A percentile compares a stretch with the other conserved stretches of the same genome.
Evolutionary conservation across 495 filamentous ascomycete species (phyloP).

Genomic region (Hypoxylon lienhwacheense): DNA sequence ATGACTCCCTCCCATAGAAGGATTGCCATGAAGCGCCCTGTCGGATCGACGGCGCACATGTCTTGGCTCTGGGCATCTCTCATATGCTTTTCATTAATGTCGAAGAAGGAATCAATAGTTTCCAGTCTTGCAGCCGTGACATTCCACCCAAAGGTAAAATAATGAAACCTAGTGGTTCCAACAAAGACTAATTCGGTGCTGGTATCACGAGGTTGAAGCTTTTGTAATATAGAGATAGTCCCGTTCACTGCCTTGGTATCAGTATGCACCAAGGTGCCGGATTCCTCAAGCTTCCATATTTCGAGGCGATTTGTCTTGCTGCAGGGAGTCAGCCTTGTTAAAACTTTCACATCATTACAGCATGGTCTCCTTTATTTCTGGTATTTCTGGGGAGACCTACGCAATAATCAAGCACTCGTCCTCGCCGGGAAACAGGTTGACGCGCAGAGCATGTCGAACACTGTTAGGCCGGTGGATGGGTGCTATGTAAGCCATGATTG

Average conservation of each 20-base stretch:
- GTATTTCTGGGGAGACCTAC: constrained; percentile 55
- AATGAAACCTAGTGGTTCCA: constrained; percentile 84
- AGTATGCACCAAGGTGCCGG: constrained; percentile 52
- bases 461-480: constrained; percentile 92
- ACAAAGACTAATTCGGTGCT: constrained; percentile 87
- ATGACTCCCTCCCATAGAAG: constrained; percentile 89
- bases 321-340: constrained; percentile 10
- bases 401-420: constrained; percentile 84
- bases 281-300: constrained; percentile 62
- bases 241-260: constrained; percentile 75
- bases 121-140: constrained; percentile 58
- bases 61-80: constrained; percentile 75
- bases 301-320: constrained; percentile 94
- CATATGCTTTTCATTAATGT: constrained; percentile 77
- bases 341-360: neutral
- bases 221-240: constrained; percentile 80
- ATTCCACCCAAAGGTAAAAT: constrained; percentile 90
- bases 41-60: constrained; percentile 80
- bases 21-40: constrained; percentile 75
- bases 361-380: too few species aligned
- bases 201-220: constrained; percentile 71
- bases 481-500: constrained; percentile 85
- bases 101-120: constrained; percentile 69
- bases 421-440: constrained; percentile 69
- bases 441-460: constrained; percentile 81